Evolutionary conservation across 495 filamentous ascomycete species (phyloP), one percentile per base, ranked within the genome.

Genomic region (Cairneyella variabilis): DNA sequence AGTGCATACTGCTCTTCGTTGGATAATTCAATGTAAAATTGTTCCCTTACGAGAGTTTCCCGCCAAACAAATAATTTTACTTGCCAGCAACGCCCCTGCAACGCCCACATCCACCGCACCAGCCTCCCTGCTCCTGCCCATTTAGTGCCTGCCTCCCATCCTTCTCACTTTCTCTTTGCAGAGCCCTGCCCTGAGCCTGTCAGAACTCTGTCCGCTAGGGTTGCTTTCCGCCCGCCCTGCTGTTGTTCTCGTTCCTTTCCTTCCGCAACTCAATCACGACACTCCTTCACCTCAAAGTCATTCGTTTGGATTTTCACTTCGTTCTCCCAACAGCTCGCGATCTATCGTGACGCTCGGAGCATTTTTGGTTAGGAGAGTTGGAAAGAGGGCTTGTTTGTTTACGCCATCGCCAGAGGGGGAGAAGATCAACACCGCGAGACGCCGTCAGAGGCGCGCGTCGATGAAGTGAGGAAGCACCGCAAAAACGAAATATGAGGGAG

Each of bases 401-500:
- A 56, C 53, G 16, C 32, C 47, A 10, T 20, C 16, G 14, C 41
- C 16, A 0, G 23, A 45, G 18, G 16, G 14, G 37, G 42, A 49
- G 26, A 52, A 50, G 37, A 55, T 51, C 52, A 44, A 43, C 45
- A 44, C 26, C 52, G 32, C 32, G 12, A 25, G 4, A 26, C 22
- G n/a, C 37, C 14, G 4, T 0, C 30, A 32, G 45, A 43, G 53
- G 28, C n/a, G 41, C 48, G 58, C 47, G 41, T 57, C 20, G 39
- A 55, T 56, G 56, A 50, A 48, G 27, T 54, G 60, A 53, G 28
- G 48, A 37, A 53, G 23, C 47, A 41, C 21, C 22, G 12, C 36
- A 47, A 46, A 43, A 45, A 50, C 51, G 47, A 57, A 59, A 47
- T 39, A 62, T 59, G 60, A 57, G 38, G 48, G 52, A 58, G 56